Evolutionary conservation across 495 filamentous ascomycete species (phyloP), one percentile per base, ranked within the genome.

Genomic region (Penicillium tannophilum): DNA sequence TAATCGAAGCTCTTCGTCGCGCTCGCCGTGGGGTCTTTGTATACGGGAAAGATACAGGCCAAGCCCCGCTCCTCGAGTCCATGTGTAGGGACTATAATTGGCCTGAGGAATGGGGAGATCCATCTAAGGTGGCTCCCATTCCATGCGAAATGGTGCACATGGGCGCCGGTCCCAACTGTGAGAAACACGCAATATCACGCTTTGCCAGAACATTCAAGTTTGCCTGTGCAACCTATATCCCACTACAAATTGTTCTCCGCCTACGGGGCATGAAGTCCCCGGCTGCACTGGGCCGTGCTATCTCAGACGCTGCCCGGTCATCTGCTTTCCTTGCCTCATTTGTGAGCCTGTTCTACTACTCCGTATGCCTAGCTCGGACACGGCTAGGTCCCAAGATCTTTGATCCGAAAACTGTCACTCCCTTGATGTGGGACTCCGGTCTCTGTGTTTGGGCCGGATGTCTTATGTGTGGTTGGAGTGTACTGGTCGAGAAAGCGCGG

Each of bases 101-200:
- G 77, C 91, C 92, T 1, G 55, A 80, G 1, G 72, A 72, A 54
- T 93, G 88, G 85, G 93, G 91, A 11, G 90, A 97, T 68, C 93
- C 93, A 2, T 79, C 79, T 30, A 79, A 81, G 48, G 84, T 87
- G 0, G 72, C 87, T 28, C 93, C 91, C 0, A 90, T 94, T 58
- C 92, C 91, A 6, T 97, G 93, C 75, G 86, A 92, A 72, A 76
- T 97, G 64, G 90, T 96, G 23, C 93, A 97, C 66, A 90, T 90
- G 85, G 89, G 89, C 52, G 80, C 79, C 56, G 88, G 90, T 23
- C 80, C 85, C 3, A 89, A 73, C 57, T 97, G 93, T 71, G 91
- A 97, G 68, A 79, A 77, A 61, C 90, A 96, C 69, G 90, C 90
- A 9, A 46, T 88, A 7, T 80, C 78, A 30, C 84, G 93, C 19